phyloP scores from a whole-genome alignment of 1,284 basidiomycete species.

The Ustilago bromivora region DNA sequence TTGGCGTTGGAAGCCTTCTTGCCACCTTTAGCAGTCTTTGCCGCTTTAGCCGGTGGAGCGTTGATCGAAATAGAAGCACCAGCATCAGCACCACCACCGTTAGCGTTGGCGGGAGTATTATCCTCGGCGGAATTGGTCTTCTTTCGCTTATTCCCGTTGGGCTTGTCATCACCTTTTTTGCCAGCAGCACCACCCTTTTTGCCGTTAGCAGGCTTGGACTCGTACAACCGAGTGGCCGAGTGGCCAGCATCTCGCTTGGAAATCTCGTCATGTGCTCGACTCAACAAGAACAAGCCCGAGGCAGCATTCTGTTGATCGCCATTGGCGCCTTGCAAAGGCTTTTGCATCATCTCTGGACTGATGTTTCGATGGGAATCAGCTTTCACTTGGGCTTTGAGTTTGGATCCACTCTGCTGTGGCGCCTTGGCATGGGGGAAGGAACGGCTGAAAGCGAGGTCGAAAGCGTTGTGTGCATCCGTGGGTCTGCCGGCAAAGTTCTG shows the following conservation, averaged over 20 bases:
- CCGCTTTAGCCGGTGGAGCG: slow-evolving; percentile 33
- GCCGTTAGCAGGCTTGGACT: slow-evolving; percentile 34
- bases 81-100: neutral
- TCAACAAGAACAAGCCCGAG: slow-evolving; percentile 85
- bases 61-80: slow-evolving; percentile 12
- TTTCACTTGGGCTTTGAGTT: slow-evolving; percentile 43
- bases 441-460: slow-evolving; percentile 58
- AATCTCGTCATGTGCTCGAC: slow-evolving; percentile 92
- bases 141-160: slow-evolving; percentile 58
- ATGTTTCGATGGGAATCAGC: slow-evolving; percentile 30
- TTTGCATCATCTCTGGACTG: slow-evolving; percentile 52
- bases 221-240: slow-evolving; percentile 36
- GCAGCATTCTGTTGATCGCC: slow-evolving; percentile 58
- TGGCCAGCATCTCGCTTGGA: slow-evolving; percentile 85
- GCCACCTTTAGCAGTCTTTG: slow-evolving; percentile 69
- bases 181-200: slow-evolving; percentile 14
- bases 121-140: slow-evolving; percentile 45
- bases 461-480: slow-evolving; percentile 43
- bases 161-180: slow-evolving; percentile 25
- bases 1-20: slow-evolving; percentile 60
- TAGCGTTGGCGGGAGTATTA: neutral
- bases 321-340: slow-evolving; percentile 20
- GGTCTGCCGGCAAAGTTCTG: slow-evolving; percentile 46
- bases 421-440: slow-evolving; percentile 29
- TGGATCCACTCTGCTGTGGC: slow-evolving; percentile 24